These are phyloP conservation scores for Linaria vulgaris DNA, from an alignment of 257 asterid genomes.

Conservation along the genomic window DNA sequence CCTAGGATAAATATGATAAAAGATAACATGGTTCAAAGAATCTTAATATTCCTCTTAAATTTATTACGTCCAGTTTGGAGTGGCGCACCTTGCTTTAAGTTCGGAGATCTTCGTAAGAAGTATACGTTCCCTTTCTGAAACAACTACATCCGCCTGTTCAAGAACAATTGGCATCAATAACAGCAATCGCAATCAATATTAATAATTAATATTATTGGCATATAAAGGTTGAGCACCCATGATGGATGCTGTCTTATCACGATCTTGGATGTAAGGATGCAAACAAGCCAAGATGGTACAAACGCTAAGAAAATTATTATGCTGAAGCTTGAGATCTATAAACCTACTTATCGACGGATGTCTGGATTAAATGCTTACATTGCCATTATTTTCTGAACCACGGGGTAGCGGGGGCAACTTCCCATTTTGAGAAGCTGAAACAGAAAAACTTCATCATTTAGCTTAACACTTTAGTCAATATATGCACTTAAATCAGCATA, in stretches of 20 bases:
- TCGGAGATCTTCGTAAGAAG: constrained; percentile 74
- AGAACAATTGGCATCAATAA: constrained; percentile 11
- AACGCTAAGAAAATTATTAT: constrained; percentile 3
- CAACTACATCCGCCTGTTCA: constrained; percentile 57
- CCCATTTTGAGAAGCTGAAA: constrained; percentile 75
- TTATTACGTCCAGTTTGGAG: neutral
- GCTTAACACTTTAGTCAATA: neutral
- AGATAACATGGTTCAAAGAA: constrained; percentile 1
- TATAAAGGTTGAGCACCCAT: neutral
- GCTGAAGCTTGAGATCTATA: constrained; percentile 11
- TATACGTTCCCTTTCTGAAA: constrained; percentile 78
- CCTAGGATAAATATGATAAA: neutral
- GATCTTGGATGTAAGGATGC: constrained; percentile 8
- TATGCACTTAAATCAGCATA: constrained; percentile 16
- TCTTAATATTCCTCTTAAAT: neutral
- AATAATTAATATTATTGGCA: neutral
- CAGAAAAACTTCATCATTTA: neutral
- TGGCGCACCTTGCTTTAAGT: constrained; percentile 77
- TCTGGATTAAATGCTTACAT: constrained; percentile 48
- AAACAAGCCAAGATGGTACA: constrained; percentile 22
- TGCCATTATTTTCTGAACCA: constrained; percentile 74
- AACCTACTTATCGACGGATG: neutral
- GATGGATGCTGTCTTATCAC: neutral
- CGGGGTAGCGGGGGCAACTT: constrained; percentile 69
- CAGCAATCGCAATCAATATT: constrained; percentile 1